Percentiles rank a stretch among this genome's conserved stretches.
phyloP scores from a whole-genome alignment of 345 rosid species.

The Brassica napus region DNA sequence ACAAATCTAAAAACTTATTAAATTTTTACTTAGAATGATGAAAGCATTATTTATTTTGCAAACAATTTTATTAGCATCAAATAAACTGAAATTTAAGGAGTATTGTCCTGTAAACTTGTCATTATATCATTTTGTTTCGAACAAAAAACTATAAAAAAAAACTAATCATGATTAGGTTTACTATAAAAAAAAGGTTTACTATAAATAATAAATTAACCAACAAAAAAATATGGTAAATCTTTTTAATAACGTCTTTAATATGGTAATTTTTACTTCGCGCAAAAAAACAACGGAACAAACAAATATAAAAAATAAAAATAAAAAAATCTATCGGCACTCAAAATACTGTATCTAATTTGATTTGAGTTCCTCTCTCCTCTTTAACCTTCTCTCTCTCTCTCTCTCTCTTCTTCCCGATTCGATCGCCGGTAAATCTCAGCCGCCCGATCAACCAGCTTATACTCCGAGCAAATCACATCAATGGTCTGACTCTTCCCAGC shows the following conservation, averaged over 20 bases:
- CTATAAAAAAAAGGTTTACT: background rate
- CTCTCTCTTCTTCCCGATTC: background rate
- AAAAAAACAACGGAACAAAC: background rate
- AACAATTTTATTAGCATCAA: no score
- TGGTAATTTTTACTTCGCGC: background rate
- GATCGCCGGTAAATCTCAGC: background rate
- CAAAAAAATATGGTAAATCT: background rate
- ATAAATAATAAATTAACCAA: background rate
- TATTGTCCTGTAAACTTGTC: no score
- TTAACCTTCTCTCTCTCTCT: background rate
- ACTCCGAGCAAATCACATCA: background rate
- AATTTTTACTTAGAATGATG: no score
- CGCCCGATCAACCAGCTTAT: background rate
- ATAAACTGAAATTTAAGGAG: no score
- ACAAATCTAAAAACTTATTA: no score
- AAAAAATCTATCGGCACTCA: background rate
- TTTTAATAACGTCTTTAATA: no score
- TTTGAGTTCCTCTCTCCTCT: background rate
- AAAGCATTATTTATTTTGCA: no score
- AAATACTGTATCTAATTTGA: background rate
- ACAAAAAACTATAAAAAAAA: background rate
- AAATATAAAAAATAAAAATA: background rate
- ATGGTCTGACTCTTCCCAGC: background rate
- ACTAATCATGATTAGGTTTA: background rate
- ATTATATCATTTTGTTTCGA: background rate